Conservation (phyloP, 2,329 filamentous ascomycete genomes). For the Aspergillus aculeatinus region DNA sequence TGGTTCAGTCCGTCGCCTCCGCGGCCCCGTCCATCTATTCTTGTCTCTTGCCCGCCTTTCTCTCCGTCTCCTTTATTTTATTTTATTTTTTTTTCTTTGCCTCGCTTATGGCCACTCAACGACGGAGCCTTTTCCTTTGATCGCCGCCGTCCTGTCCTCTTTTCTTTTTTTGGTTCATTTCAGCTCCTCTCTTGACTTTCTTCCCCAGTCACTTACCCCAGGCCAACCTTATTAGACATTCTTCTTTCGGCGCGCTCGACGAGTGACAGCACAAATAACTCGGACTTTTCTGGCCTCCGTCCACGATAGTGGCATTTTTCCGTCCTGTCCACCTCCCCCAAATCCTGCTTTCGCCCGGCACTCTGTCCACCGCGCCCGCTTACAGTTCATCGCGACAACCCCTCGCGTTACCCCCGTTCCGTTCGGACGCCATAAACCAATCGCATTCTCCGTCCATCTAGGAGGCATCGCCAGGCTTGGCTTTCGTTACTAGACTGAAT, state of each 20-base stretch:
- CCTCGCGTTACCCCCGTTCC: constrained; percentile 11
- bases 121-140: constrained; percentile 14
- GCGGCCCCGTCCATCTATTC: constrained; percentile 12
- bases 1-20: constrained; percentile 18
- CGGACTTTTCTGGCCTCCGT: constrained; percentile 18
- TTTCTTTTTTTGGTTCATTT: constrained; percentile 1
- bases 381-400: constrained; percentile 9
- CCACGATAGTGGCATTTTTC: constrained; percentile 23
- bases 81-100: constrained; percentile 5
- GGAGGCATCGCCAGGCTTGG: background rate
- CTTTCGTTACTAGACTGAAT: background rate
- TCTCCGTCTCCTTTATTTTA: constrained; percentile 7
- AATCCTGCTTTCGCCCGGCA: constrained; percentile 17
- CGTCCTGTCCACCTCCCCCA: constrained; percentile 17
- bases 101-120: constrained; percentile 25
- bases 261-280: constrained; percentile 19
- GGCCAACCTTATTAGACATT: constrained; percentile 14
- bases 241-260: constrained; percentile 18
- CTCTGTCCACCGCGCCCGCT: constrained; percentile 8
- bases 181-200: background rate
- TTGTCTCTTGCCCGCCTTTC: constrained; percentile 8
- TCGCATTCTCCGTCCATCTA: background rate
- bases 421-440: background rate
- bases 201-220: constrained; percentile 16
- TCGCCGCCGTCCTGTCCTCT: background rate